A percentile compares a stretch with the other conserved stretches of the same genome.
Conservation (phyloP, 768 basidiomycete genomes). For the Collybia sp. region DNA sequence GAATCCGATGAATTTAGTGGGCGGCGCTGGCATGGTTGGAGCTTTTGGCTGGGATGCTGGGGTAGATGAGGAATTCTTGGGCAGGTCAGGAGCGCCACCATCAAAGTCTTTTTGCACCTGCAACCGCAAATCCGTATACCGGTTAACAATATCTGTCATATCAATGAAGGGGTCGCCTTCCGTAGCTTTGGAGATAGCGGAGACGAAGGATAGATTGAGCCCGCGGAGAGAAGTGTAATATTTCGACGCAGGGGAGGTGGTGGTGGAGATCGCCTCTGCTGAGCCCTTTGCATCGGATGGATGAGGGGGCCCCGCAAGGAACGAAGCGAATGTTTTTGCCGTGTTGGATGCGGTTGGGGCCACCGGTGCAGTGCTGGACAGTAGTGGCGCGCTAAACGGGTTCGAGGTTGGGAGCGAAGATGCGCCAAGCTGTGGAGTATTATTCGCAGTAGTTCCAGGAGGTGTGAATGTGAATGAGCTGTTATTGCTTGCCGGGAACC, state of each 20-base stretch:
- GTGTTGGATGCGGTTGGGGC: slow-evolving; percentile 37
- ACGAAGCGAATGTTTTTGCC: slow-evolving; percentile 48
- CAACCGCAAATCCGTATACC: slow-evolving; percentile 53
- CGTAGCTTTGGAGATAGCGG: slow-evolving; percentile 52
- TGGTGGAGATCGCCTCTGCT: neutral
- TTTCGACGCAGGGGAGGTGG: slow-evolving; percentile 30
- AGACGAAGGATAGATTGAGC: slow-evolving; percentile 62
- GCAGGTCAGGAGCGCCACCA: slow-evolving; percentile 11
- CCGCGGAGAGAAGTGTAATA: slow-evolving; percentile 73
- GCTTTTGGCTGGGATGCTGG: slow-evolving; percentile 9
- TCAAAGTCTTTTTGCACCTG: slow-evolving; percentile 57
- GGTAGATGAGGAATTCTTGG: slow-evolving; percentile 1
- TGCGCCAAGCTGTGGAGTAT: slow-evolving; percentile 2
- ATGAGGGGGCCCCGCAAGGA: slow-evolving; percentile 21
- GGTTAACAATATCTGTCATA: slow-evolving; percentile 46
- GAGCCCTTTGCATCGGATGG: slow-evolving; percentile 2
- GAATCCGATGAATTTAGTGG: slow-evolving; percentile 29
- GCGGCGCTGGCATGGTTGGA: slow-evolving; percentile 21
- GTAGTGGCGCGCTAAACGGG: slow-evolving; percentile 13
- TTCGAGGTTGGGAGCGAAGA: slow-evolving; percentile 6
- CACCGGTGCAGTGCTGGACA: slow-evolving; percentile 13
- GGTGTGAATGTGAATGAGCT: slow-evolving; percentile 36
- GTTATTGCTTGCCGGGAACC: slow-evolving; percentile 23
- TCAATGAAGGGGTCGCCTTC: slow-evolving; percentile 72
- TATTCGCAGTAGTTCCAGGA: slow-evolving; percentile 14